phyloP scores from a whole-genome alignment of 2,329 filamentous ascomycete genomes.

The Colletotrichum sp. region DNA sequence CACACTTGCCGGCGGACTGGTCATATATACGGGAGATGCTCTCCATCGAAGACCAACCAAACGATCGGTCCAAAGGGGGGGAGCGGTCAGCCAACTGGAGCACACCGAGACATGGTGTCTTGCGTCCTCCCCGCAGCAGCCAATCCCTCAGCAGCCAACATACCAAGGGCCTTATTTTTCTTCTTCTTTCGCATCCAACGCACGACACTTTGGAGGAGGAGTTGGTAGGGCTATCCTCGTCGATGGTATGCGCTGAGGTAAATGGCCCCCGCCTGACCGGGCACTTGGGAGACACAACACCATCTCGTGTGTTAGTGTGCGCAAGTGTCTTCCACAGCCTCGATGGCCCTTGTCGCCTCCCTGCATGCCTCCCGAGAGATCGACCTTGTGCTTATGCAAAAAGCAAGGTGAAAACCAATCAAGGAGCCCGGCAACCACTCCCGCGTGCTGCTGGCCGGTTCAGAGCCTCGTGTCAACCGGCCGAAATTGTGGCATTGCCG shows the following conservation, averaged over 20 bases:
- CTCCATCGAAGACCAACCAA: background rate
- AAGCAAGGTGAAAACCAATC: conserved; percentile 15
- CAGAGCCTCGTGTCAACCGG: conserved; percentile 20
- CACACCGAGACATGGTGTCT: conserved; percentile 16
- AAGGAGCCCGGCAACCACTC: background rate
- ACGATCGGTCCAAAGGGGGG: conserved; percentile 2
- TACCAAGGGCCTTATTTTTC: conserved; percentile 4
- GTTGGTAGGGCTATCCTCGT: conserved; percentile 21
- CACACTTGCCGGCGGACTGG: background rate
- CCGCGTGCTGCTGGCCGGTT: background rate
- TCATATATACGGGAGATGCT: conserved; percentile 14
- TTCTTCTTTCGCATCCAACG: conserved; percentile 11
- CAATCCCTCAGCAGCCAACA: conserved; percentile 17
- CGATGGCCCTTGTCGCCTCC: conserved; percentile 3
- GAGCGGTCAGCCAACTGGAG: conserved; percentile 15
- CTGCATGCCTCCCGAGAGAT: conserved; percentile 20
- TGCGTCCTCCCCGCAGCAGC: conserved; percentile 4
- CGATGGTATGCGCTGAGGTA: background rate
- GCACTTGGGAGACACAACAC: conserved; percentile 19
- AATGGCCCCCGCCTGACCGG: conserved; percentile 14
- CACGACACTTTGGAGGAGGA: background rate
- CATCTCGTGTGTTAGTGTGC: conserved; percentile 16
- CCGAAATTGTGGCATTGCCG: conserved; percentile 17
- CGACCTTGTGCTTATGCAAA: conserved; percentile 12
- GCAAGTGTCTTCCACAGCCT: conserved; percentile 15